Base-by-base conservation (phyloP, 2,329 filamentous ascomycete species). In the Xylaria sp. region DNA sequence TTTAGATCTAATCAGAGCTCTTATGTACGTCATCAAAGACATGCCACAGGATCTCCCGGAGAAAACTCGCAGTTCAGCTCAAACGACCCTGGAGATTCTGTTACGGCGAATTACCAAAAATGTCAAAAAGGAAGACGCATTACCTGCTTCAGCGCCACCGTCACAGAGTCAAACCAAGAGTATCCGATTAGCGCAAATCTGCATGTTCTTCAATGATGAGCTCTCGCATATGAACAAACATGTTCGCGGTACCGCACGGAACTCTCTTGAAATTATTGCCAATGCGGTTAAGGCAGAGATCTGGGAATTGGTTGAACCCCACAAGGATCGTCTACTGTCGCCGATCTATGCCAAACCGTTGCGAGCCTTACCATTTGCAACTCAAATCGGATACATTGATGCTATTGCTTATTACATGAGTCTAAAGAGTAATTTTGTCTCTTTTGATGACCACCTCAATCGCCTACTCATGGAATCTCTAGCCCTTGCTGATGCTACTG, bases 361-460 rank as follows among this genome's bases (percentile, higher is more conserved):
- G 23, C 89, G 96, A 70, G 97, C 96, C 0, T 84, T 99, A 70
- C 96, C 96, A 0, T 99, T 99, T 78, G 88, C 93, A 5, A 95
- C 94, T 2, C 97, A 99, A 82, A 99, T 99, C 74, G 97, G 96
- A 3, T 98, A 97, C 78, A 98, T 99, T 74, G 97, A 99, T 79
- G 96, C 96, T 0, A 94, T 99, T 78, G 97, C 94, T 0, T 99
- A 97, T 80, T 97, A 97, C 78, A 88, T 99, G 83, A 91, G 91
- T 66, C 86, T 99, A 58, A 95, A 97, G 79, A 90, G 91, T 58
- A 92, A 96, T 73, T 95, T 98, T 76, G 90, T 99, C 31, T 89
- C 91, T 8, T 97, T 98, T 79, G 96, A 98, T 73, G 95, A 98
- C 59, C 90, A 94, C 72, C 86, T 98, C 31, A 97, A 96, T 73